Base-by-base conservation (phyloP, 73 alveolate species). In the Tetrahymena borealis region DNA sequence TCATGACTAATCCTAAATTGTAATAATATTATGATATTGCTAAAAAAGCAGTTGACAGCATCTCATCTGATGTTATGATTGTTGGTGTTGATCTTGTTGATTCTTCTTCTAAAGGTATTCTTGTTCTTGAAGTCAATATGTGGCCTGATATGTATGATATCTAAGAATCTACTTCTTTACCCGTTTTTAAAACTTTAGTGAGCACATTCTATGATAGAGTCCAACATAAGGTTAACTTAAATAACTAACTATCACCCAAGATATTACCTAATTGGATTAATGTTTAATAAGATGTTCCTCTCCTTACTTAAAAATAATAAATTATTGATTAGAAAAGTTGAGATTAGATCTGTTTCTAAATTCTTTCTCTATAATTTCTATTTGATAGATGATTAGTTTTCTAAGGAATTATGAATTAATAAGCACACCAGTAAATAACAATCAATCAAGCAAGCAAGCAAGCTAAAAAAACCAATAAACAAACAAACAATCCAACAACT, bases 81-180 rank as follows among this genome's bases (percentile, higher is more conserved):
- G 95, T 91, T 36, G 95, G 95, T 32, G 95, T 93, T 24, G 95
- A 93, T 79, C 40, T 93, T 2, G 90, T 93, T 15, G 95, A 93
- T 85, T 93, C 95, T 40, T 37, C 32, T 31, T 32, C 39, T 0
- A 40, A 39, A 11, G 95, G 95, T n/a, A 33, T 79, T 20, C 10
- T 39, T 28, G 95, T 93, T 3, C 91, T 93, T 36, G 95, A 93
- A 93, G 93, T 93, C 10, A 93, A 93, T 41, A 92, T 91, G 32
- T 93, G 95, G 95, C 92, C 95, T 8, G 95, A 93, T 38, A 33
- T 93, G 33, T 93, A 91, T 77, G 95, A 93, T 31, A 60, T 92
- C 18, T 79, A 93, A 32, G 91, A 90, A 90, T 60, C 91, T 28
- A 93, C 93, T 39, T 90, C n/a, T 24, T 24, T 24, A 20, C 85